Evolutionary conservation across 306 rosid species (phyloP), one percentile per base, ranked within the genome.

Genomic region (Alnus rubra): DNA sequence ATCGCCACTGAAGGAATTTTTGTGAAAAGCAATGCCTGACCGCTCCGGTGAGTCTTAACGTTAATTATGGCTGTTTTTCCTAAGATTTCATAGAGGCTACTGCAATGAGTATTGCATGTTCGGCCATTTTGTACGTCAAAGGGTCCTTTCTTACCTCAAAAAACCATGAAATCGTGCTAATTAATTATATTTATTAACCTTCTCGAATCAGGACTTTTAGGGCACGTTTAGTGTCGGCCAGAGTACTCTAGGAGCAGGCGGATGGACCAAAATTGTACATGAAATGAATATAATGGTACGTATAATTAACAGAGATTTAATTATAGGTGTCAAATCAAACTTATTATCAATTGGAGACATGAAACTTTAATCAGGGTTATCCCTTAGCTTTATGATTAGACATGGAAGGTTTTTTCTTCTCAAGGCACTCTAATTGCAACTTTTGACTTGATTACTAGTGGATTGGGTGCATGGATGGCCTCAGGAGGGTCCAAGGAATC

Each of bases 401-500:
- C 90, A 81, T 23, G 71, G 50, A 81, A 79, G 82, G 71, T 74
- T 39, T 80, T 85, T 82, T 83, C 87, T 87, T 88, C 88, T 83
- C 90, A 74, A 82, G 90, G 93, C 90, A 86, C 74, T 53, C 86
- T 84, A 79, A 92, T 90, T 87, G 78, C 89, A 83, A 82, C 88
- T 85, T 89, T 91, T 88, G 93, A 88, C 92, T 89, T 88, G 71
- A 79, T 84, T 71, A 45, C n/a, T n/a, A 64, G 83, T 85, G 92
- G 90, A 51, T 81, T 80, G 31, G 86, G 69, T 48, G 73, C 87
- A 60, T 74, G 68, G 75, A 78, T 75, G 72, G 86, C 50, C 81
- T 82, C 75, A 12, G 7, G 79, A 16, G 88, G 92, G 81, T 45
- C 90, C 86, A 77, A 77, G 82, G 91, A 84, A 88, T 87, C 90